Base-by-base conservation (phyloP, 257 asterid genomes). In the Verbascum thapsus region DNA sequence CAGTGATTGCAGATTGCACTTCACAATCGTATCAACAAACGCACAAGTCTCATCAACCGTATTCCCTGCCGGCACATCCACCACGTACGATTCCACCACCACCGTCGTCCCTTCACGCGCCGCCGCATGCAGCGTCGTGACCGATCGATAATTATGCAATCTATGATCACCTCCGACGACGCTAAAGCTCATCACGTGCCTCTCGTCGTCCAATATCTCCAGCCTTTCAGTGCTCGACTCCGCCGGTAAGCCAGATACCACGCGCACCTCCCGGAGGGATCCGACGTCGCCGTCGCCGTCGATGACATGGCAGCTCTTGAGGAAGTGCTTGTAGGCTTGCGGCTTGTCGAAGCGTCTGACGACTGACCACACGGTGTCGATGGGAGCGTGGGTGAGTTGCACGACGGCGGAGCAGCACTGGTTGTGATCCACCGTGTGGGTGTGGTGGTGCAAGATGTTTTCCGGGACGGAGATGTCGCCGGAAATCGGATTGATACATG, bases 81-180 rank as follows among this genome's bases (percentile, higher is more conserved):
- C 94, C 17, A 80, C 84, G 23, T 83, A 85, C 15, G 94, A 85
- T 4, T 85, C 94, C 19, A 85, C 86, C 16, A 85, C 88, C 64
- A 83, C 74, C 15, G 90, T 83, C 7, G 51, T 70, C 0, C 54
- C 78, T 4, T 57, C 53, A 4, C 13, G 49, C 44, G 72, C 34
- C 35, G 22, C 26, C 3, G 71, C 58, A 43, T 85, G 94, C n/a
- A 83, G 78, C n/a, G 86, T 80, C 4, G 94, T 83, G 4, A 85
- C 87, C 3, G 89, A 85, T 52, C 78, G 60, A 41, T 85, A 85
- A 47, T 85, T 80, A 0, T 78, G 69, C 7, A 85, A 74, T 63
- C 92, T 54, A 41, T 85, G 92, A 45, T 77, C 89, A 8, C 94
- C 94, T 6, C 94, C 94, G 22, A 85, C 88, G 2, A 85, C 81